Conservation (phyloP, 139 green algal species). For the Yamagishiella unicocca region DNA sequence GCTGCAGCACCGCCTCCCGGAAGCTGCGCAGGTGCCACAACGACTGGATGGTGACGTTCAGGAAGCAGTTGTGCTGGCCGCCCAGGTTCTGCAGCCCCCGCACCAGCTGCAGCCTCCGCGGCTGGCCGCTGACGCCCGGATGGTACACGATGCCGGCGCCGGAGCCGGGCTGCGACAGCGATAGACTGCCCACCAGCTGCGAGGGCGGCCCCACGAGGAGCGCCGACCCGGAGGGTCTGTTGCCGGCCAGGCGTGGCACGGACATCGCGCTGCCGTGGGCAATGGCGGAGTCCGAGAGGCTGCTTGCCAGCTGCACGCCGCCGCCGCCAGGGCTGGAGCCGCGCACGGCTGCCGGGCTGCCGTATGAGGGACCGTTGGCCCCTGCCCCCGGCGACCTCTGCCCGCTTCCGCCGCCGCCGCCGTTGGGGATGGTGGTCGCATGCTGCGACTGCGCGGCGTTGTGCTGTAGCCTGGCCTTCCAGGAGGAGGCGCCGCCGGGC, state of each 20-base stretch:
- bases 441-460: neutral
- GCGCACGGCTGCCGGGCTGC: neutral
- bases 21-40: slow-evolving; percentile 79
- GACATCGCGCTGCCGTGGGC: neutral
- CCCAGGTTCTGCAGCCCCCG: slow-evolving; percentile 74
- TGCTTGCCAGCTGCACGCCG: slow-evolving; percentile 13
- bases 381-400: neutral
- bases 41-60: slow-evolving; percentile 84
- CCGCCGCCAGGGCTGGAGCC: neutral
- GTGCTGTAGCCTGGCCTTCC: slow-evolving; percentile 28
- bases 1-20: slow-evolving; percentile 64
- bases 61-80: slow-evolving; percentile 83
- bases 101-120: slow-evolving; percentile 59
- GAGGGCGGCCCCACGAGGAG: neutral
- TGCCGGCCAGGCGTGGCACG: slow-evolving; percentile 7
- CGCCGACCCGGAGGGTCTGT: neutral
- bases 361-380: neutral
- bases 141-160: neutral
- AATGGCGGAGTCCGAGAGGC: slow-evolving; percentile 29
- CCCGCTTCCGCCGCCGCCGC: neutral
- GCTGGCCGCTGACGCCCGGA: neutral
- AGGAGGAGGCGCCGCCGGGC: neutral
- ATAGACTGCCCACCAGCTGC: slow-evolving; percentile 12
- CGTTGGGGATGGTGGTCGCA: neutral
- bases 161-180: neutral